Evolutionary conservation across 257 asterid species (phyloP).

Genomic region (Eustoma russellianum): DNA sequence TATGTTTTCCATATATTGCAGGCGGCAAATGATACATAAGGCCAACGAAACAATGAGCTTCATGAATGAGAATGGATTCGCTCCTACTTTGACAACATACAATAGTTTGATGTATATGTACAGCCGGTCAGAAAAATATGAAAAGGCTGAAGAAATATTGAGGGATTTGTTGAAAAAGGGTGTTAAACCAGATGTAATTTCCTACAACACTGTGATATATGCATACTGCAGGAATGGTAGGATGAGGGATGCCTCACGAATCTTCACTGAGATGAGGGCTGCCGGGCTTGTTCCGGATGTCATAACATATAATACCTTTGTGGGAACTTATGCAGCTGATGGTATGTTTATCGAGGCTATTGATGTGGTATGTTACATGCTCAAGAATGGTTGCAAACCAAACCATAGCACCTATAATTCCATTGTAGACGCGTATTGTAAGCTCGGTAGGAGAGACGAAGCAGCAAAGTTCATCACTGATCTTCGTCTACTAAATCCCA

Average conservation of each 20-base stretch:
- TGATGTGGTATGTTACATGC: slow-evolving; percentile 73
- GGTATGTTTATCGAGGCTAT: slow-evolving; percentile 81
- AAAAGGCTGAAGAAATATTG: slow-evolving; percentile 61
- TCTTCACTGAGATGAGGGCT: slow-evolving; percentile 56
- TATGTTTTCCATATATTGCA: slow-evolving; percentile 78
- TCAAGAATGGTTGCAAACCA: slow-evolving; percentile 74
- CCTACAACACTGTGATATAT: slow-evolving; percentile 75
- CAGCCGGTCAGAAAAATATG: slow-evolving; percentile 58
- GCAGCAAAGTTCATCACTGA: slow-evolving; percentile 54
- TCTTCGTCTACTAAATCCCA: slow-evolving; percentile 61
- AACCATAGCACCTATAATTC: slow-evolving; percentile 75
- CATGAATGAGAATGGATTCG: slow-evolving; percentile 54
- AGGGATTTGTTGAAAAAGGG: slow-evolving; percentile 52
- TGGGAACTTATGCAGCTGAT: slow-evolving; percentile 58
- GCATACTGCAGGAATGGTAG: slow-evolving; percentile 74
- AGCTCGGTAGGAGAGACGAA: slow-evolving; percentile 60
- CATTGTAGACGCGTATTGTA: slow-evolving; percentile 65
- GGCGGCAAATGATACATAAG: slow-evolving; percentile 59
- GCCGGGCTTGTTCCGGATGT: slow-evolving; percentile 62
- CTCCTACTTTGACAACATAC: slow-evolving; percentile 71
- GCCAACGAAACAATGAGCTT: slow-evolving; percentile 53
- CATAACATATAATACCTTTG: slow-evolving; percentile 74
- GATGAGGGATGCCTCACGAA: slow-evolving; percentile 76
- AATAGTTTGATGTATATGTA: slow-evolving; percentile 85
- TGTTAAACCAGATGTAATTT: slow-evolving; percentile 61